These are phyloP conservation scores for Zalerion maritima DNA, from an alignment of 495 filamentous ascomycete genomes.

Conservation along the genomic window DNA sequence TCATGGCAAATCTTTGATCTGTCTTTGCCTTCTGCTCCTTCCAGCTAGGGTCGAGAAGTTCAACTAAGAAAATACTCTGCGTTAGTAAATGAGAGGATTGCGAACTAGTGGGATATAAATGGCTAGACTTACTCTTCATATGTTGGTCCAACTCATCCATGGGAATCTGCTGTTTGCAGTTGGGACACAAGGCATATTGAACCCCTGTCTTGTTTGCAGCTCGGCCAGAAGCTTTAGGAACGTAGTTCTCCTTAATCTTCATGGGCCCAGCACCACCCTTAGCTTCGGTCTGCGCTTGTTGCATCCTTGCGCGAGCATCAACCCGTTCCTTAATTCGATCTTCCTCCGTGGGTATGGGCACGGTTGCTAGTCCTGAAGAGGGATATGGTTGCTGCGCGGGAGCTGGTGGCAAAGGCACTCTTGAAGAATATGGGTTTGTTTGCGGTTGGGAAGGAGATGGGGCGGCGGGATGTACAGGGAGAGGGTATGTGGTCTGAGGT, in stretches of 20 bases:
- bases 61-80: constrained; percentile 45
- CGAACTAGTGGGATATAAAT: too few species aligned
- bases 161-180: constrained; percentile 82
- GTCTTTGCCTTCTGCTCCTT: constrained; percentile 86
- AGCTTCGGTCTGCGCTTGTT: constrained; percentile 64
- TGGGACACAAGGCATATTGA: constrained; percentile 72
- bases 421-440: constrained; percentile 11
- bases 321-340: constrained; percentile 53
- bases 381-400: constrained; percentile 19
- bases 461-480: constrained; percentile 2
- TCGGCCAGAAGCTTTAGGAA: constrained; percentile 67
- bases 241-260: constrained; percentile 87
- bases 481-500: constrained; percentile 17
- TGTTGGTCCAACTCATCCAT: constrained; percentile 79
- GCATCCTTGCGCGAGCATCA: constrained; percentile 55
- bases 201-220: constrained; percentile 45
- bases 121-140: constrained; percentile 54
- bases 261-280: constrained; percentile 58
- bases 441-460: constrained; percentile 10
- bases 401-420: constrained; percentile 6
- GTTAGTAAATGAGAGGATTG: constrained; percentile 1
- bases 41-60: constrained; percentile 90
- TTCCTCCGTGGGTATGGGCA: constrained; percentile 26
- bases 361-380: constrained; percentile 14
- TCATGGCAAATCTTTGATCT: constrained; percentile 69